Evolutionary conservation across 2,329 filamentous ascomycete species (phyloP).

Genomic region (Aspergillus eucalypticola): DNA sequence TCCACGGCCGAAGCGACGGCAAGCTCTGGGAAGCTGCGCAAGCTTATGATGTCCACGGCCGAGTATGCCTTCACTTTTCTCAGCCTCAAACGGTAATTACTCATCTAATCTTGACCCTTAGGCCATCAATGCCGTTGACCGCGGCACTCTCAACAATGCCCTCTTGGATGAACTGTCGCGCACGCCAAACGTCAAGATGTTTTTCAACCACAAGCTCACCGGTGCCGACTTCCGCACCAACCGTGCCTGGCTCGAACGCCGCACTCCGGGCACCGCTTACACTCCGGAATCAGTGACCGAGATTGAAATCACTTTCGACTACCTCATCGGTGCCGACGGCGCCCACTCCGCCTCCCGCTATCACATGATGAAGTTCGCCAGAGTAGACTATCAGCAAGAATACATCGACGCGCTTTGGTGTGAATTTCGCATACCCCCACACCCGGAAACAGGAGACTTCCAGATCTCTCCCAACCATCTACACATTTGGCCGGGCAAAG

Average conservation of each 20-base stretch:
- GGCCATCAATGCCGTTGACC: conserved; percentile 84
- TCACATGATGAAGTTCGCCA: conserved; percentile 92
- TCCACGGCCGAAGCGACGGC: conserved; percentile 72
- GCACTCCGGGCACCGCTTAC: conserved; percentile 35
- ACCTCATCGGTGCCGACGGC: conserved; percentile 92
- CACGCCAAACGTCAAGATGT: conserved; percentile 85
- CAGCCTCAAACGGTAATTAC: too few species aligned
- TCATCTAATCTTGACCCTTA: conserved; percentile 36
- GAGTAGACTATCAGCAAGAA: conserved; percentile 87
- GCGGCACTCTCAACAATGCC: conserved; percentile 76
- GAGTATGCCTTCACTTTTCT: conserved; percentile 55
- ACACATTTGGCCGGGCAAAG: conserved; percentile 93
- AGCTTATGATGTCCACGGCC: conserved; percentile 83
- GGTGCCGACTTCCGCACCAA: conserved; percentile 79
- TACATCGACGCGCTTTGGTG: conserved; percentile 98
- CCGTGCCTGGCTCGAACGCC: conserved; percentile 82
- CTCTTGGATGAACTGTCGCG: conserved; percentile 80
- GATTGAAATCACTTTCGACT: conserved; percentile 82
- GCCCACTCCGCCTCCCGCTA: conserved; percentile 89
- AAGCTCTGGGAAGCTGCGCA: conserved; percentile 76
- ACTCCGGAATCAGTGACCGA: conserved; percentile 58
- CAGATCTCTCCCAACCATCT: conserved; percentile 87
- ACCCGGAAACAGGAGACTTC: conserved; percentile 56
- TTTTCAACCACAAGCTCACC: conserved; percentile 91
- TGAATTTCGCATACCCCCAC: conserved; percentile 78